phyloP scores from a whole-genome alignment of 176 grass and related monocot species.

The Hyparrhenia diplandra region DNA sequence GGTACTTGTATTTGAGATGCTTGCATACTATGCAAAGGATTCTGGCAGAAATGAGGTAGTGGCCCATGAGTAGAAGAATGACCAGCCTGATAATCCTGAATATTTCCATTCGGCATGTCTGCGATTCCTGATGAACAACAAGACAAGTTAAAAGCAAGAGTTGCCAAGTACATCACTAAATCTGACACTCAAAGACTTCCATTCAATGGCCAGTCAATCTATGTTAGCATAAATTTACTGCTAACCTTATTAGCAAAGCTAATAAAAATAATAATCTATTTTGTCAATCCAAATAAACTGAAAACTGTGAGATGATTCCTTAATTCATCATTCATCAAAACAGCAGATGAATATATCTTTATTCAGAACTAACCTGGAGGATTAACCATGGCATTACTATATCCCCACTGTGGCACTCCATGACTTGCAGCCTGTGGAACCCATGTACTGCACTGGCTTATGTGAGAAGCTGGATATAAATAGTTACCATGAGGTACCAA shows the following conservation, averaged over 20 bases:
- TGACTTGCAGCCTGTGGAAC: conserved; percentile 38
- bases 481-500: conserved; percentile 39
- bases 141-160: conserved; percentile 28
- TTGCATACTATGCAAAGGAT: conserved; percentile 45
- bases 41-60: conserved; percentile 36
- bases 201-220: background rate
- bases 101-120: conserved; percentile 24
- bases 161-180: conserved; percentile 22
- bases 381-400: conserved; percentile 22
- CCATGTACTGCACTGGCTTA: conserved; percentile 43
- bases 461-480: conserved; percentile 35
- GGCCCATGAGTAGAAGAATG: conserved; percentile 24
- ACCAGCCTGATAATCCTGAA: conserved; percentile 38
- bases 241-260: background rate
- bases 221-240: background rate
- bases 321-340: conserved; percentile 10
- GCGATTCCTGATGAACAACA: conserved; percentile 27
- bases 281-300: background rate
- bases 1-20: conserved; percentile 34
- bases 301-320: background rate
- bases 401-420: conserved; percentile 42
- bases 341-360: background rate
- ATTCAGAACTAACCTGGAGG: conserved; percentile 42
- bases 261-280: conserved; percentile 5
- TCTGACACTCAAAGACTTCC: conserved; percentile 10